phyloP scores from a whole-genome alignment of 2,329 filamentous ascomycete species.

The Colletotrichum musae region DNA sequence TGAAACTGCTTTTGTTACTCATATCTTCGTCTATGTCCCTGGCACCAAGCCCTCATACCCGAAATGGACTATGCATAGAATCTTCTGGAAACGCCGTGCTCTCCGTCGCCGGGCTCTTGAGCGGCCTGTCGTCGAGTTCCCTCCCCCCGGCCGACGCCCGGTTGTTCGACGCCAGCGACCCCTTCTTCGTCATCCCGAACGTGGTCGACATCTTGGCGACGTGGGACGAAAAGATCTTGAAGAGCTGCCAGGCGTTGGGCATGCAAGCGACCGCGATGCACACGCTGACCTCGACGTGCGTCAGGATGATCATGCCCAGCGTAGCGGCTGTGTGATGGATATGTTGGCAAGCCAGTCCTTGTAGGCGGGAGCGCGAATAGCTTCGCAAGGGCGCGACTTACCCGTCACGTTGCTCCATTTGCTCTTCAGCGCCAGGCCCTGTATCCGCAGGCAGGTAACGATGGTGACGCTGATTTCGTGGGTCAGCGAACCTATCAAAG shows the following conservation, averaged over 20 bases:
- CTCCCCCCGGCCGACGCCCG: background rate
- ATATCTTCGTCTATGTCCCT: no score
- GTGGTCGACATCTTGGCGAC: conserved; percentile 19
- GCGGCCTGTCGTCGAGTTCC: no score
- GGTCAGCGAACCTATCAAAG: background rate
- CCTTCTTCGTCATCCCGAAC: no score
- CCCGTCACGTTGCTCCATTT: conserved; percentile 4
- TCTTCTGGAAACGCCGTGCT: no score
- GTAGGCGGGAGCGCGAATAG: background rate
- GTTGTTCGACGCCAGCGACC: no score
- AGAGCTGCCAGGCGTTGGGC: conserved; percentile 52
- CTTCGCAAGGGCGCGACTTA: background rate
- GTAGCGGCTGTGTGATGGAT: conserved; percentile 47
- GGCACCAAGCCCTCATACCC: no score
- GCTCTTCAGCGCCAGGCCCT: background rate
- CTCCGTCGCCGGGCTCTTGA: no score
- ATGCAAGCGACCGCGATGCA: conserved; percentile 57
- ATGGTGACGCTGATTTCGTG: conserved; percentile 11
- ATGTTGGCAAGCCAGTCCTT: no score
- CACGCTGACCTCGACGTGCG: conserved; percentile 54
- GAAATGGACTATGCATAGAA: no score
- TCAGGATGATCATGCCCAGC: conserved; percentile 51
- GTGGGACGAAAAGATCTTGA: conserved; percentile 39
- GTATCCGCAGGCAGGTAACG: conserved; percentile 26
- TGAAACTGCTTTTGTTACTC: no score